Base-by-base conservation (phyloP, 1,284 basidiomycete genomes). In the Ceratobasidium sp. region DNA sequence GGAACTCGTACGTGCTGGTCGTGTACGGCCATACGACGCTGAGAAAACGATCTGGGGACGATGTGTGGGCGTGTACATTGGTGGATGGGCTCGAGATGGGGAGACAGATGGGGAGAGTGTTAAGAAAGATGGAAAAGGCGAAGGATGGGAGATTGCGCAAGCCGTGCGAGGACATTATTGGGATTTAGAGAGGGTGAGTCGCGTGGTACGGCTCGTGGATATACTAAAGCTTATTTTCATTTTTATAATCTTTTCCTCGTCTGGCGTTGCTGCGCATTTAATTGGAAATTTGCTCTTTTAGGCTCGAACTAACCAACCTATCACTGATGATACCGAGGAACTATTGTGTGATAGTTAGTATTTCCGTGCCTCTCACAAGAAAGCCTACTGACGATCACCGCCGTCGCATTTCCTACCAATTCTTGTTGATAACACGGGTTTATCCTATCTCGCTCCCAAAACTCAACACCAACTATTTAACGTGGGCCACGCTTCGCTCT, bases 301-400 rank as follows among this genome's bases (percentile, higher is more conserved):
- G 78, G 78, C 84, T 64, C 86, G 85, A 80, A 86, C 83, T 78
- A 85, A 80, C 81, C 85, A 77, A 79, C 85, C 70, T 85, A 87
- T 80, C 85, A 91, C 82, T 72, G 89, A 90, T 51, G 93, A 93
- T 81, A 95, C 95, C 83, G 94, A 92, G 77, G 95, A 97, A 85
- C 86, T 97, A 70, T 88, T 99, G 64, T 97, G 96, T 85, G 93
- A 99, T 84, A 97, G 73, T 77, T 26, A 53, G 73, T 77, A 55
- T 28, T 33, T 49, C 13, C 44, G 7, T 53, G 4, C 26, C 89
- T 44, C 13, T 39, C 12, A 39, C 23, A 60, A 33, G 7, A 18
- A 60, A 13, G 4, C 18, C n/a, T 44, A 10, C 40, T 42, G 39
- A 44, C 28, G n/a, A 44, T 40, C 39, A 9, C 13, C 20, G 44